Percentiles rank a stretch among this genome's conserved stretches.
Conservation (phyloP, 805 yeast genomes). For the Cephaloascus fragrans region DNA sequence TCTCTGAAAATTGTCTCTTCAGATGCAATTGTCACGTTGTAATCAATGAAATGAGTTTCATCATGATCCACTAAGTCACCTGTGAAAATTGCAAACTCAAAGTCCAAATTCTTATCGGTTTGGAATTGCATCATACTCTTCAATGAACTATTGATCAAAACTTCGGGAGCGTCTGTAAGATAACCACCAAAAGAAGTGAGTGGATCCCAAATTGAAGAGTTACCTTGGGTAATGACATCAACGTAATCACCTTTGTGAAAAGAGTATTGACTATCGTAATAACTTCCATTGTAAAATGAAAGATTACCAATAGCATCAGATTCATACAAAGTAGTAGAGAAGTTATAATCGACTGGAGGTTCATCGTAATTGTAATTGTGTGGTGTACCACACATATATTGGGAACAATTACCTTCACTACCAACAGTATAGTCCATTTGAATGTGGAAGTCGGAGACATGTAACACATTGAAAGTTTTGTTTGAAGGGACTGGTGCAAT, state of each 20-base stretch:
- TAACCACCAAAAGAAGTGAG: conserved; percentile 29
- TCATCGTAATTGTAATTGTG: conserved; percentile 23
- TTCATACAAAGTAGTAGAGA: conserved; percentile 11
- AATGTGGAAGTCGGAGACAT: conserved; percentile 28
- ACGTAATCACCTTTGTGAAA: conserved; percentile 22
- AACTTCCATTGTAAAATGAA: conserved; percentile 22
- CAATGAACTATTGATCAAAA: conserved; percentile 26
- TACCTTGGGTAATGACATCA: conserved; percentile 11
- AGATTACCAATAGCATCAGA: conserved; percentile 2
- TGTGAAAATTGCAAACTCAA: conserved; percentile 28
- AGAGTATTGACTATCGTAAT: conserved; percentile 13
- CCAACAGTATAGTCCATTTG: conserved; percentile 26
- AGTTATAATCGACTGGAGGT: conserved; percentile 16
- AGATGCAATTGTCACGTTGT: conserved; percentile 17
- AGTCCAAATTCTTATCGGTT: not conserved
- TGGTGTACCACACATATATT: conserved; percentile 30
- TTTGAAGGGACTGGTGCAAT: not conserved
- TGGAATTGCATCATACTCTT: not conserved
- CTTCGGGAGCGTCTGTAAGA: conserved; percentile 27
- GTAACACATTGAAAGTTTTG: conserved; percentile 24
- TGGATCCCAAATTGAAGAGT: conserved; percentile 10
- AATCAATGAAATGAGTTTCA: conserved; percentile 7
- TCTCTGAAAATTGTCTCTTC: conserved; percentile 19
- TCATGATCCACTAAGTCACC: conserved; percentile 36
- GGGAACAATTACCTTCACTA: conserved; percentile 30